A percentile compares a stretch with the other conserved stretches of the same genome.
Evolutionary conservation across 73 alveolate species (phyloP).

Genomic region (Breviolum minutum): DNA sequence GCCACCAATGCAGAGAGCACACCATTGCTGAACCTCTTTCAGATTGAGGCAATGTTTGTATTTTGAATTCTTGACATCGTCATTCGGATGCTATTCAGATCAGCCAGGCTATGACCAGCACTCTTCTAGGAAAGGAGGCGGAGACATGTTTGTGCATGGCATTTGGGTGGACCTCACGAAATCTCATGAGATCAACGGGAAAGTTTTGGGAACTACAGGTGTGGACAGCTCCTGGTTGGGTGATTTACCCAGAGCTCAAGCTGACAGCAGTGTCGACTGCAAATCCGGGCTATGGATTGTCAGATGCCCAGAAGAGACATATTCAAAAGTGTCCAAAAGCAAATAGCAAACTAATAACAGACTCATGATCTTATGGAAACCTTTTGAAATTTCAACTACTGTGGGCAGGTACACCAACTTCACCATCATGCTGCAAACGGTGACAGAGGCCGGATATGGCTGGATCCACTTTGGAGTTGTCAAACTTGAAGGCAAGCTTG

Average conservation of each 20-base stretch:
- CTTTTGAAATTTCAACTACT: too few relatives aligned
- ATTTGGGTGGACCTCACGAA: neutral
- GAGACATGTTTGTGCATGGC: neutral
- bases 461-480: neutral
- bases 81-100: neutral
- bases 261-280: slow-evolving; percentile 66
- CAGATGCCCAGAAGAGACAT: neutral
- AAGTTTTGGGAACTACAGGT: neutral
- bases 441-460: slow-evolving; percentile 56
- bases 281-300: slow-evolving; percentile 82
- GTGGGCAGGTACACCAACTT: slow-evolving; percentile 73
- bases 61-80: neutral
- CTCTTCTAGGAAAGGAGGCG: slow-evolving; percentile 70
- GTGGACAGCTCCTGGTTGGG: slow-evolving; percentile 93
- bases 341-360: too few relatives aligned
- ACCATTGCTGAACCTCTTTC: slow-evolving; percentile 68
- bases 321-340: neutral
- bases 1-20: slow-evolving; percentile 84
- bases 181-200: neutral
- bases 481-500: too few relatives aligned
- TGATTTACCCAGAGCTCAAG: slow-evolving; percentile 75
- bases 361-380: too few relatives aligned
- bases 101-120: slow-evolving; percentile 67
- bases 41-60: slow-evolving; percentile 21
- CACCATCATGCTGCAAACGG: slow-evolving; percentile 69